A percentile compares a stretch with the other conserved stretches of the same genome.
phyloP scores from a whole-genome alignment of 352 stramenopile genomes.

The Peronospora belbahrii region DNA sequence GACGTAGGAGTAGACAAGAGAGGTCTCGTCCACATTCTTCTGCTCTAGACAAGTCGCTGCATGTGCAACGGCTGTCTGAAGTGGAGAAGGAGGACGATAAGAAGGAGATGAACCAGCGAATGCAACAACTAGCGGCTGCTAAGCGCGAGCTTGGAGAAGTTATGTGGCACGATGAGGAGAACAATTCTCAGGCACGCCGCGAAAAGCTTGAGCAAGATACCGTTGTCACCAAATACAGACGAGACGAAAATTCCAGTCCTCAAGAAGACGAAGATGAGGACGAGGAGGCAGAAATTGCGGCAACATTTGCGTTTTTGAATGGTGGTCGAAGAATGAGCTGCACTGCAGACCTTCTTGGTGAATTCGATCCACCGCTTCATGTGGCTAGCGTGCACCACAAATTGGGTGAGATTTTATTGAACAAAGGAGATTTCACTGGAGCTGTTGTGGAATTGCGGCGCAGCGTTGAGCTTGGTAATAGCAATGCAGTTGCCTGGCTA shows the following conservation, averaged over 20 bases:
- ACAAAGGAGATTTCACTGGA: constrained; percentile 33
- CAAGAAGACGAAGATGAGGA: constrained; percentile 19
- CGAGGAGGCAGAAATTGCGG: constrained; percentile 23
- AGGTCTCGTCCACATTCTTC: constrained; percentile 18
- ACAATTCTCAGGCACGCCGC: constrained; percentile 20
- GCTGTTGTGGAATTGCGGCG: constrained; percentile 38
- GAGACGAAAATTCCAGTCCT: constrained; percentile 24
- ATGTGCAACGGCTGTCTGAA: constrained; percentile 20
- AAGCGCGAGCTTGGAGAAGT: constrained; percentile 33
- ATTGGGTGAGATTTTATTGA: constrained; percentile 38
- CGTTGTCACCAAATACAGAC: constrained; percentile 25
- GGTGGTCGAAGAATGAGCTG: constrained; percentile 17
- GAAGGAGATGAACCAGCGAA: constrained; percentile 34
- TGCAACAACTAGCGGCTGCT: constrained; percentile 29
- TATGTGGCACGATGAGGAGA: constrained; percentile 29
- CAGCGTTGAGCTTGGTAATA: constrained; percentile 29
- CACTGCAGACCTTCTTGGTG: constrained; percentile 14
- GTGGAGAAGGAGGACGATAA: constrained; percentile 30
- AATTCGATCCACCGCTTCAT: constrained; percentile 33
- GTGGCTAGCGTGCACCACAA: constrained; percentile 43
- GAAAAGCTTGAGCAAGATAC: constrained; percentile 33
- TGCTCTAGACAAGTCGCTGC: constrained; percentile 16
- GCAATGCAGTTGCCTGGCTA: constrained; percentile 40
- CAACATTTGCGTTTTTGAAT: constrained; percentile 19
- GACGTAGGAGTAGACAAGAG: constrained; percentile 7